Evolutionary conservation across 768 basidiomycete genomes (phyloP), one percentile per base, ranked within the genome.

Genomic region (Podaxis mareebaensis): DNA sequence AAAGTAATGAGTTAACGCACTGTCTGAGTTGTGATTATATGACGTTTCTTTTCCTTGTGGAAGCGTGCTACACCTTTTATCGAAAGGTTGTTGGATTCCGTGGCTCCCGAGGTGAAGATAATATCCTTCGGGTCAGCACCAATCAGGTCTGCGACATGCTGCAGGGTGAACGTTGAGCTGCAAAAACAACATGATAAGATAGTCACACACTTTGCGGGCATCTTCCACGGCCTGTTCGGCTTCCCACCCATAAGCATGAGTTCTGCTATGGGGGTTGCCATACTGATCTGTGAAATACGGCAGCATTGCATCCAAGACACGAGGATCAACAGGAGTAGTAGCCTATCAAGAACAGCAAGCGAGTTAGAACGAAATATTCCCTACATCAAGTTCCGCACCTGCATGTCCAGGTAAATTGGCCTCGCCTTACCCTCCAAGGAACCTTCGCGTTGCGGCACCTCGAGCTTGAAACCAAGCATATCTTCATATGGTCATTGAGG

Each of bases 161-260:
- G 38, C 38, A 42, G 26, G 28, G 40, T 39, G 51, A 33, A 36
- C 64, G 51, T 17, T 61, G 59, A 38, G 55, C 61, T 58, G 6
- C 4, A 20, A 58, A 55, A 15, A 22, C 15, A 42, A 13, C 49
- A 49, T n/a, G 49, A 42, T 17, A 38, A 36, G 22, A 15, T 39
- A 8, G 22, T 8, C 46, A 61, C 69, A 38, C 56, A 89, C 95
- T 83, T 92, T 89, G 59, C 97, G 86, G 2, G 95, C 96, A 65
- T 90, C 87, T 72, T 99, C 97, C 6, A 97, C 93, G 0, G 91
- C 97, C 70, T 89, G 83, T 71, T 99, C 97, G 5, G 96, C 94
- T 77, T 99, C 97, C 97, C 97, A 99, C 3, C 97, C 97, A 74
- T 99, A 99, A 0, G 97, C 95, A 76, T 99, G 97, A 30, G 97